Conservation (phyloP, 306 rosid genomes). For the Gillenia trifoliata region DNA sequence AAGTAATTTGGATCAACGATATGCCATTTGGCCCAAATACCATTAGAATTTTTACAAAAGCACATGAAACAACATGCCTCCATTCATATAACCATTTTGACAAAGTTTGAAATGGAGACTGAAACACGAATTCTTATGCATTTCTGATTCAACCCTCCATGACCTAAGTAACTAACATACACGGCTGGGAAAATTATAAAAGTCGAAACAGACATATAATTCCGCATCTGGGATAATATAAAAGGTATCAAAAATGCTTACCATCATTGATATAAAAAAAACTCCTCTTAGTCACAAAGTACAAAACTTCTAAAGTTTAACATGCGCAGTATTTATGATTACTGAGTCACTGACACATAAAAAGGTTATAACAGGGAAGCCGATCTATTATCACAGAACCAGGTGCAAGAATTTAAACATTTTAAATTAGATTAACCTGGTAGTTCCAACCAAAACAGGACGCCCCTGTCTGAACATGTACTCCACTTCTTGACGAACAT, state of each 20-base stretch:
- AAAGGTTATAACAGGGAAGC: background rate
- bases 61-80: background rate
- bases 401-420: background rate
- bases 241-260: background rate
- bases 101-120: background rate
- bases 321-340: background rate
- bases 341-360: background rate
- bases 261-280: too few relatives aligned
- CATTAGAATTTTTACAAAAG: background rate
- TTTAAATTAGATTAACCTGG: constrained; percentile 50
- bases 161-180: background rate
- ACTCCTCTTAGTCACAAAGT: background rate
- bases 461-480: constrained; percentile 87
- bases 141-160: constrained; percentile 2
- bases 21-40: background rate
- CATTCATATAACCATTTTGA: background rate
- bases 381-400: background rate
- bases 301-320: background rate
- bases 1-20: background rate
- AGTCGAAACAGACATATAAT: background rate
- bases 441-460: constrained; percentile 95
- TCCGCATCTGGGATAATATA: background rate
- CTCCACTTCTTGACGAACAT: constrained; percentile 86
- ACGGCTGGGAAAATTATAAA: background rate
- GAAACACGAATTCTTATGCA: background rate